Base-by-base conservation (phyloP, 2,329 filamentous ascomycete species). In the Hypoxylon sp. region DNA sequence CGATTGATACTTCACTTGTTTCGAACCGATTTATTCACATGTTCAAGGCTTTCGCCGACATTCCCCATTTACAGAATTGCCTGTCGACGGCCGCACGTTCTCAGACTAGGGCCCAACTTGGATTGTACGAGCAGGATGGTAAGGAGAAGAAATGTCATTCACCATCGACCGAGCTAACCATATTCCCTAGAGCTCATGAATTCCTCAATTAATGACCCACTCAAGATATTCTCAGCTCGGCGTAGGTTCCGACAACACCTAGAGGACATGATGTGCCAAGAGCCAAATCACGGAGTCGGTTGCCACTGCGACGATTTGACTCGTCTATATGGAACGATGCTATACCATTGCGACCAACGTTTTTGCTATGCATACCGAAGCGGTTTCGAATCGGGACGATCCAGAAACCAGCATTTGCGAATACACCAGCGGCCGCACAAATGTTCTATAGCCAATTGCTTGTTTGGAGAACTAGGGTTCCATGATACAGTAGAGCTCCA, bases 401-500 rank as follows among this genome's bases (percentile, higher is more conserved):
- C 2, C 7, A 61, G 65, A 25, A 52, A 61, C 5, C 10, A 13
- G 28, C 65, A 68, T 13, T 36, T 59, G 14, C 7, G 34, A 14
- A 55, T 62, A 2, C 65, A 68, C 34, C n/a, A 57, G 14, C 52
- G 65, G 17, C 38, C 48, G 19, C 21, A 65, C 14, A 65, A 62
- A 51, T 68, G 65, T 19, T 21, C 56, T 4, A 14, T n/a, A 32
- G 3, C 14, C 1, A 38, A 45, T 17, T 68, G 65, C 50, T 19
- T 62, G 9, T 68, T 68, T 53, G 32, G 57, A 6, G 52, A 68
- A 5, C 41, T 68, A 25, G 65, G 65, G 7, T 65, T 68, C 41
- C 32, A 7, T 5, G 30, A 61, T 23, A 9, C 11, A 51, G 17
- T 21, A 25, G 57, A 59, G 23, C 52, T 68, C 30, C 19, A 59